Evolutionary conservation across 2,329 filamentous ascomycete genomes (phyloP).

Genomic region (Hypoxylon rubiginosum): DNA sequence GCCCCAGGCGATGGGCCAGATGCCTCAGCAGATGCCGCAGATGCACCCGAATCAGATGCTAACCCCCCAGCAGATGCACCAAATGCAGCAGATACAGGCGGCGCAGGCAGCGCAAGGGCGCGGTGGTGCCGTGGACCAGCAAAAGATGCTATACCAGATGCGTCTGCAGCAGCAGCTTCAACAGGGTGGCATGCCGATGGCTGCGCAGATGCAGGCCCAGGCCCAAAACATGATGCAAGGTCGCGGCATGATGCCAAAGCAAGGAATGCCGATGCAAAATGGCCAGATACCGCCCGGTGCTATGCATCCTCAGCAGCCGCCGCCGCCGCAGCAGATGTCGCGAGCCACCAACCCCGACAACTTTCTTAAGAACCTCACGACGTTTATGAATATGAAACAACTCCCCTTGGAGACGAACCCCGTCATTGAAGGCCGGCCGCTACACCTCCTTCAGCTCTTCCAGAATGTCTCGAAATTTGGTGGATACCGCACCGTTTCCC

Average conservation of each 20-base stretch:
- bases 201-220: constrained; percentile 65
- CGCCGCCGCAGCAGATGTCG: constrained; percentile 54
- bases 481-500: constrained; percentile 80
- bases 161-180: constrained; percentile 83
- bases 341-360: constrained; percentile 69
- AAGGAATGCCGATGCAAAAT: constrained; percentile 66
- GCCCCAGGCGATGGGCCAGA: constrained; percentile 62
- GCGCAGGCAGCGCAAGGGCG: constrained; percentile 62
- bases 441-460: constrained; percentile 84
- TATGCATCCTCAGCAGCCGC: constrained; percentile 62
- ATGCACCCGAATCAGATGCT: constrained; percentile 55
- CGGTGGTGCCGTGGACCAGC: constrained; percentile 76
- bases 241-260: constrained; percentile 67
- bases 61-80: constrained; percentile 59
- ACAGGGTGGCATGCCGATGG: constrained; percentile 66
- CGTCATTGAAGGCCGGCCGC: constrained; percentile 76
- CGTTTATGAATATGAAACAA: constrained; percentile 82
- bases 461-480: constrained; percentile 80
- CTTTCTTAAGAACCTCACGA: constrained; percentile 80
- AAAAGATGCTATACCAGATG: constrained; percentile 84
- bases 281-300: constrained; percentile 66
- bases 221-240: constrained; percentile 56
- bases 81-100: constrained; percentile 62
- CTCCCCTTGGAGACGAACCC: constrained; percentile 82
- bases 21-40: constrained; percentile 55